Base-by-base conservation (phyloP, 306 rosid genomes). In the Casuarina cunninghamiana region DNA sequence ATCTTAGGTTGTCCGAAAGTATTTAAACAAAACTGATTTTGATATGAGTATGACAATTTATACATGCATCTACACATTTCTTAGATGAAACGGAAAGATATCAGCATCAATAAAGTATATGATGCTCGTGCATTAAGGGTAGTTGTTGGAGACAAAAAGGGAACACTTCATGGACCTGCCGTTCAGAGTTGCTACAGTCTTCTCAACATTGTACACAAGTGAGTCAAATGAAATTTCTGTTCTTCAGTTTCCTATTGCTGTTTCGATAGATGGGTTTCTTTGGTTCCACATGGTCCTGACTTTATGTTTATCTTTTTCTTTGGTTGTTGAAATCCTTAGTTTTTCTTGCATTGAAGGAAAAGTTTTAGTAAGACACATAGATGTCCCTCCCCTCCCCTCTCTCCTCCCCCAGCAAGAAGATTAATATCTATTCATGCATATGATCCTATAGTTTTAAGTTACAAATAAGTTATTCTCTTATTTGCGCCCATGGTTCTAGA, bases 111-210 rank as follows among this genome's bases (percentile, higher is more conserved):
- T 51, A 84, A 92, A 88, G 97, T 94, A 63, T 94, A 88, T 73
- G 98, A 94, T 88, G 94, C 97, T 70, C 97, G 97, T 62, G 98
- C 98, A 48, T 78, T 94, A 83, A 87, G 98, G 88, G 98, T 92
- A 75, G 93, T 94, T 73, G 97, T 94, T 72, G 98, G 98, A 84
- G 98, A 94, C 89, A 92, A 92, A 84, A 92, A 89, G 41, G 98
- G 97, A 78, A 88, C 97, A 75, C 89, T 94, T 68, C 97, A 83
- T 53, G 98, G 98, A 70, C 93, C 95, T 61, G 98, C 98, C 72
- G 91, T 94, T 85, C 97, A 88, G 77, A 86, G 95, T 84, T 94
- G 98, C 79, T 94, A 94, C 86, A 94, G 78, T 82, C 95, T 94
- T 81, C 95, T 94, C n/a, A 85, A 89, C 80, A 92, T 88, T 87